Evolutionary conservation across 2,329 filamentous ascomycete species (phyloP).

Genomic region (Intubia oerlemansii): DNA sequence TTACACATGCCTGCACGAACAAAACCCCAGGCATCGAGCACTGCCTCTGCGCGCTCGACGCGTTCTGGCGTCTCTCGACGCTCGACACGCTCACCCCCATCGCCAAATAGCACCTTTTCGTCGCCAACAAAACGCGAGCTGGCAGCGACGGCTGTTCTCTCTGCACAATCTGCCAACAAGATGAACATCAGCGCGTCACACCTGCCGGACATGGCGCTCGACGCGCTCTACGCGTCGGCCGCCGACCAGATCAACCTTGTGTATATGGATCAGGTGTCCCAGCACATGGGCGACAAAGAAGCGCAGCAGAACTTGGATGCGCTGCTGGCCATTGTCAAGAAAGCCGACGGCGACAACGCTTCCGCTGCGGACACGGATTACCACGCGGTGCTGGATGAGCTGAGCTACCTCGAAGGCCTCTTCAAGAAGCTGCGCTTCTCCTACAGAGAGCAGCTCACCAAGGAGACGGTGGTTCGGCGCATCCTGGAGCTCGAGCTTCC

Average conservation of each 20-base stretch:
- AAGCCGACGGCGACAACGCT: neutral
- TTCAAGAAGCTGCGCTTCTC: conserved; percentile 94
- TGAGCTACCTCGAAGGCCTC: conserved; percentile 80
- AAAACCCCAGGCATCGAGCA: too few species aligned
- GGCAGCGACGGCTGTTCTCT: conserved; percentile 4
- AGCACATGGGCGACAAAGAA: conserved; percentile 4
- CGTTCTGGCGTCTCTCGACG: conserved; percentile 2
- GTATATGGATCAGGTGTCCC: conserved; percentile 7
- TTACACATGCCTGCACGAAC: too few species aligned
- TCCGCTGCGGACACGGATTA: too few species aligned
- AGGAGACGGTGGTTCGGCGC: conserved; percentile 88
- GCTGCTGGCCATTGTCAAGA: conserved; percentile 6
- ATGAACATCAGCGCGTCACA: conserved; percentile 1
- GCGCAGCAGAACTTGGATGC: conserved; percentile 5
- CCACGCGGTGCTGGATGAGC: conserved; percentile 24
- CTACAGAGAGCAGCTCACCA: conserved; percentile 95
- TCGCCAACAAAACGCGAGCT: too few species aligned
- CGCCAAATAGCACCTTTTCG: too few species aligned
- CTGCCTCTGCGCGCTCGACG: conserved; percentile 4
- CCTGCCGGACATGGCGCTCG: neutral
- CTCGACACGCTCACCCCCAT: conserved; percentile 1
- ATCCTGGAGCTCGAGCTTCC: conserved; percentile 81
- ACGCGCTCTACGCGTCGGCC: conserved; percentile 1
- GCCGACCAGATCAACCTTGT: conserved; percentile 4
- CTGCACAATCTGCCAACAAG: conserved; percentile 2